phyloP scores from a whole-genome alignment of 441 rosid species.

The Populus hybrid region DNA sequence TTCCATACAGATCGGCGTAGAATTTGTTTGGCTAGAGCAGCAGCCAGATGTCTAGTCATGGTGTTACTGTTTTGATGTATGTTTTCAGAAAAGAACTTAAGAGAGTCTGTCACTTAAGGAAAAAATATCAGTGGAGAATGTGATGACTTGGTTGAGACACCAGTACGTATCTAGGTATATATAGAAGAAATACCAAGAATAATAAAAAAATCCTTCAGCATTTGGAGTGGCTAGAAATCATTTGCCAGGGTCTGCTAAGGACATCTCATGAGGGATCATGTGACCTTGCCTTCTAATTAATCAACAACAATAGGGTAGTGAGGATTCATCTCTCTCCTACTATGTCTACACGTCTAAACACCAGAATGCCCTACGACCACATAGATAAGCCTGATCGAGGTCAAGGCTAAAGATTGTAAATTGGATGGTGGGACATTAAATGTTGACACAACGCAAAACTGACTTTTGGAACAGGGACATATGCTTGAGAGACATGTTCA shows the following conservation, averaged over 20 bases:
- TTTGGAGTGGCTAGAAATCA: not conserved
- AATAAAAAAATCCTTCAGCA: not conserved
- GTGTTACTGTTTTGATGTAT: not conserved
- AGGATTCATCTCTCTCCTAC: not conserved
- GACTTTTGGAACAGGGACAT: not conserved
- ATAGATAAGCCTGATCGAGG: not conserved
- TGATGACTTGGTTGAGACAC: not conserved
- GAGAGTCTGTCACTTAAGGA: not conserved
- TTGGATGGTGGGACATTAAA: not conserved
- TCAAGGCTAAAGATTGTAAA: not conserved
- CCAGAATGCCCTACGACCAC: not conserved
- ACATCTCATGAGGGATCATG: conserved; percentile 1
- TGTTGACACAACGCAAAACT: not conserved
- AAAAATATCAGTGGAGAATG: not conserved
- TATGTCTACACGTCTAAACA: not conserved
- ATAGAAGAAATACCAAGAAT: not conserved
- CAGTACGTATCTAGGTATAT: not conserved
- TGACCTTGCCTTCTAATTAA: conserved; percentile 6
- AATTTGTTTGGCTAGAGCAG: conserved; percentile 14
- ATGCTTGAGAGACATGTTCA: not conserved
- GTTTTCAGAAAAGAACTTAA: not conserved
- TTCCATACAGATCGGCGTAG: not conserved
- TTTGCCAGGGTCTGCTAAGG: not conserved
- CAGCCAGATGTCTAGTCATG: conserved; percentile 3
- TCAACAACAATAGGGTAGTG: not conserved